A percentile compares a stretch with the other conserved stretches of the same genome.
Conservation (phyloP, 345 rosid species). For the Rhodamnia argentea region DNA sequence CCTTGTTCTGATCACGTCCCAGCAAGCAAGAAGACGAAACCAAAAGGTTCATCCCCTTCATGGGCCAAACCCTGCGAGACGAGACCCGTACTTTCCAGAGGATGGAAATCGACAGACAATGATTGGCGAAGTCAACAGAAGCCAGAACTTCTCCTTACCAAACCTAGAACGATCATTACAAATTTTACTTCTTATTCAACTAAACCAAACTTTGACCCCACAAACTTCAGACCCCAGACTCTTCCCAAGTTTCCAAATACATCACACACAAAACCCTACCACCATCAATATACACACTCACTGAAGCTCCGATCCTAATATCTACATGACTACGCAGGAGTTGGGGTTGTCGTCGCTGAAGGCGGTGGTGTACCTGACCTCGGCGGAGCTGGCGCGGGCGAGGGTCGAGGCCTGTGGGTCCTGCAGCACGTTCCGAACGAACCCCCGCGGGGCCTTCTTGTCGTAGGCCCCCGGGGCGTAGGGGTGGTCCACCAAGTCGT, state of each 20-base stretch:
- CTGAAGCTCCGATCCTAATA: background rate
- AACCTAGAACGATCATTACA: background rate
- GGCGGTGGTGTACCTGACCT: constrained; percentile 49
- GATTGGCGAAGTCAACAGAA: background rate
- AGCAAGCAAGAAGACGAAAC: background rate
- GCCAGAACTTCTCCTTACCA: background rate
- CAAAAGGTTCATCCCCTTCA: background rate
- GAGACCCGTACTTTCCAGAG: background rate
- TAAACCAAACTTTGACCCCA: background rate
- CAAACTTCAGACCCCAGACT: background rate
- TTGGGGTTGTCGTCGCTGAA: constrained; percentile 55
- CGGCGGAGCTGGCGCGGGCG: constrained; percentile 51
- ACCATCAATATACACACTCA: background rate
- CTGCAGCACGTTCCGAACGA: constrained; percentile 35
- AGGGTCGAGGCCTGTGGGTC: constrained; percentile 34
- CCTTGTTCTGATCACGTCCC: background rate
- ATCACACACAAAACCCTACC: background rate
- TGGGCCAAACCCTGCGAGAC: background rate
- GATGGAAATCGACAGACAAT: background rate
- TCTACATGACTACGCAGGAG: constrained; percentile 47
- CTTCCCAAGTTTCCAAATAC: background rate
- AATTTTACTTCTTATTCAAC: background rate
- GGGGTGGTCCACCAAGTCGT: constrained; percentile 36
- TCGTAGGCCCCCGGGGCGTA: constrained; percentile 44
- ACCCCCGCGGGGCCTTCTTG: constrained; percentile 50